Percentiles rank a stretch among this genome's conserved stretches.
Conservation (phyloP, 306 rosid genomes). For the Senna siamea region DNA sequence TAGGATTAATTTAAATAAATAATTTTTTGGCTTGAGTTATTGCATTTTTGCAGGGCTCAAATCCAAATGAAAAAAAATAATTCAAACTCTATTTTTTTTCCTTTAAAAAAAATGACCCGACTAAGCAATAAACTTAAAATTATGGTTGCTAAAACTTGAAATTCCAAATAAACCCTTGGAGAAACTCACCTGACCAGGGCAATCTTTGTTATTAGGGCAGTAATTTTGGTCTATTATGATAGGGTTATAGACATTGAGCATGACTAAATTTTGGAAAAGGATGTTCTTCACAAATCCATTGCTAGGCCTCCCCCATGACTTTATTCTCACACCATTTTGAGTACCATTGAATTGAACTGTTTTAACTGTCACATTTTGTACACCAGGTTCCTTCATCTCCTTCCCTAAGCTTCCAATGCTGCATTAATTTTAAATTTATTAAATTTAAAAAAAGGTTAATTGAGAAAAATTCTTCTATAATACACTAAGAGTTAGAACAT, state of each 20-base stretch:
- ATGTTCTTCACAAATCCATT: conserved; percentile 50
- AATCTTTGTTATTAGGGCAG: conserved; percentile 45
- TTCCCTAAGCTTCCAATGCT: conserved; percentile 76
- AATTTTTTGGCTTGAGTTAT: too few relatives aligned
- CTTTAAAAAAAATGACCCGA: too few relatives aligned
- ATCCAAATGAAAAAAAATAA: too few relatives aligned
- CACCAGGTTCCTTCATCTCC: conserved; percentile 51
- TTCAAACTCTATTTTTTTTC: too few relatives aligned
- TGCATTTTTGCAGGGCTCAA: too few relatives aligned
- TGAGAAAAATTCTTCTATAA: background rate
- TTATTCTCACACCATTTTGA: conserved; percentile 64
- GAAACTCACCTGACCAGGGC: conserved; percentile 49
- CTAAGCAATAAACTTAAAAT: too few relatives aligned
- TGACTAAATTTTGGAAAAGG: conserved; percentile 44
- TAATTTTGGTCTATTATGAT: conserved; percentile 60
- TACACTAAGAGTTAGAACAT: too few relatives aligned
- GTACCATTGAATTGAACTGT: conserved; percentile 38
- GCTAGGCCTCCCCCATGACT: conserved; percentile 67
- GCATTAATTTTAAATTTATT: conserved; percentile 19
- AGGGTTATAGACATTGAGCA: conserved; percentile 59
- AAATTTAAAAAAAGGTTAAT: background rate
- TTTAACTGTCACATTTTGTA: conserved; percentile 61
- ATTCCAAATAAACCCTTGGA: background rate
- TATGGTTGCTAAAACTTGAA: background rate
- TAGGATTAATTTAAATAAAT: too few relatives aligned